Evolutionary conservation across 2,329 filamentous ascomycete genomes (phyloP), one percentile per base, ranked within the genome.

Genomic region (Sporothrix luriei): DNA sequence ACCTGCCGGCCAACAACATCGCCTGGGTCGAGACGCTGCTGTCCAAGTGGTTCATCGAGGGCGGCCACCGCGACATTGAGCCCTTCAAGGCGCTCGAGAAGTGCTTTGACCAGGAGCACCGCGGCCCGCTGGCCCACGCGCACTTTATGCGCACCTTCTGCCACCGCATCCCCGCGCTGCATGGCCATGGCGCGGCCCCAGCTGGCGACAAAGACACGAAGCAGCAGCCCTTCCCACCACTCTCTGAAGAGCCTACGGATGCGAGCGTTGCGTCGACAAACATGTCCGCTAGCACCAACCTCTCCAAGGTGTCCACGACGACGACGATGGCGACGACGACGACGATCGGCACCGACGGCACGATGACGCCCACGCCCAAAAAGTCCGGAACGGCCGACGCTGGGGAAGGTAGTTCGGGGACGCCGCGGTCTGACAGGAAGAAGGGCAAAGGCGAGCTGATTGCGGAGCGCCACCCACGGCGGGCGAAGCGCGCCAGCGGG

Each of bases 1-100:
- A 85, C 76, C 76, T 85, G 6, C 83, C 83, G 5, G 83, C 83
- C 3, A 85, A 85, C 72, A 85, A 85, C 75, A 83, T 87, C 74
- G 83, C 84, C 0, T 90, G 88, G 88, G 84, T 87, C 4, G 87
- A 90, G 77, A 78, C 86, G 0, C 78, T 90, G 1, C 78, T 90
- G n/a, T 86, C 87, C 0, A 90, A 90, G 73, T 83, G 83, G 9
- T 90, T 90, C 73, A 85, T 90, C 46, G 88, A 90, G 75, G 84
- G 86, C 49, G 86, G 86, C 0, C 83, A 84, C 19, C 82, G 82
- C n/a, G 87, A 90, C 75, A 83, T 88, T 1, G 85, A 88, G 74
- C 84, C 85, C 1, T 89, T 88, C 78, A 89, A 88, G 74, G 85
- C 86, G 0, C 75, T 90, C 2, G 86, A 88, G 73, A 83, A 84